Evolutionary conservation across 2,329 filamentous ascomycete species (phyloP).

Genomic region (Penicillium sp.): DNA sequence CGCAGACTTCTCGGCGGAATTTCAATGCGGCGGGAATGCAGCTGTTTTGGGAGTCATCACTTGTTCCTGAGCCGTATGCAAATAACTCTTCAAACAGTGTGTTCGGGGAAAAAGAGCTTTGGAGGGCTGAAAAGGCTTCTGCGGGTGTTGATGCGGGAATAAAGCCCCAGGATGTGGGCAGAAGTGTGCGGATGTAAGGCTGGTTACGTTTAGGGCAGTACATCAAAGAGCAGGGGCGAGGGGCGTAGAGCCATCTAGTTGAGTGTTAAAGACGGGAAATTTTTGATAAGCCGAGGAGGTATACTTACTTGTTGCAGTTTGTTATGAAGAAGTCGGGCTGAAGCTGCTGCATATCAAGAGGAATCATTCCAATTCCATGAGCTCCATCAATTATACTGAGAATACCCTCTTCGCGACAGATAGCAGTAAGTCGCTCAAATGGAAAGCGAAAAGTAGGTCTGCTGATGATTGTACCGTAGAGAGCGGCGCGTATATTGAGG

Average conservation of each 20-base stretch:
- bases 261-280: neutral
- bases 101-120: constrained; percentile 43
- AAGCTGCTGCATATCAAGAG: constrained; percentile 64
- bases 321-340: constrained; percentile 84
- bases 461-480: constrained; percentile 80
- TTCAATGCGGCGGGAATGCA: constrained; percentile 71
- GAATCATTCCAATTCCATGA: constrained; percentile 79
- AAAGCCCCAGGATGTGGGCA: constrained; percentile 83
- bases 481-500: constrained; percentile 64
- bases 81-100: constrained; percentile 69
- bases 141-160: constrained; percentile 42
- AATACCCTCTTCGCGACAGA: constrained; percentile 67
- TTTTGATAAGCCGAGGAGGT: neutral
- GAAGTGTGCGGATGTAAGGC: constrained; percentile 67
- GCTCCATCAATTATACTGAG: constrained; percentile 80
- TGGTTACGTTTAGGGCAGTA: constrained; percentile 80
- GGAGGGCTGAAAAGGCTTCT: constrained; percentile 52
- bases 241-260: constrained; percentile 74
- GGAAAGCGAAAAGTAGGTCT: constrained; percentile 78
- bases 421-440: constrained; percentile 65
- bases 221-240: constrained; percentile 77
- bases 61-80: constrained; percentile 69
- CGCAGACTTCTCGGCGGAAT: constrained; percentile 68
- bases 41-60: constrained; percentile 70
- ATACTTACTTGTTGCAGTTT: constrained; percentile 73